A percentile compares a stretch with the other conserved stretches of the same genome.
Conservation (phyloP, 345 rosid species). For the Eucalyptus pauciflora region DNA sequence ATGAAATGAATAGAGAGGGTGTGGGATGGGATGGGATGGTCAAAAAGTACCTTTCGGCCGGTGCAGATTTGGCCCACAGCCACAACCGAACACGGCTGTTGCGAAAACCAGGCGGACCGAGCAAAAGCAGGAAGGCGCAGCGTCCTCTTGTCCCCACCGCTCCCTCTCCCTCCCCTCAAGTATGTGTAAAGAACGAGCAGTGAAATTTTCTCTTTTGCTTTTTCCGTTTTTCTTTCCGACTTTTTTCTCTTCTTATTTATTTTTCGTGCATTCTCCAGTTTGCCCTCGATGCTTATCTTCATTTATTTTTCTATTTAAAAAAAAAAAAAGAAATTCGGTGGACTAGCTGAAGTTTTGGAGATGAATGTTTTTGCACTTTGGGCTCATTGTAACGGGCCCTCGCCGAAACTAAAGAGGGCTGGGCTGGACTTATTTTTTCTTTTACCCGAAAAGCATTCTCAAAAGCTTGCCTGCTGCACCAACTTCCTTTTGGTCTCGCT, state of each 20-base stretch:
- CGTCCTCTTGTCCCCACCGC: not conserved
- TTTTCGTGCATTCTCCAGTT: not conserved
- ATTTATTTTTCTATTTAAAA: not conserved
- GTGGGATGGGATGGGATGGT: not conserved
- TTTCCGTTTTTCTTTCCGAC: too few relatives aligned
- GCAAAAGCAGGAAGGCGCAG: not conserved
- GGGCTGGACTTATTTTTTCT: not conserved
- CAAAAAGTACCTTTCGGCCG: not conserved
- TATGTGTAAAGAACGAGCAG: not conserved
- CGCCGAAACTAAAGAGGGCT: not conserved
- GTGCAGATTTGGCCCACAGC: not conserved
- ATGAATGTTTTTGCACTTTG: not conserved
- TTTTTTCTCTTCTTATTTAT: not conserved
- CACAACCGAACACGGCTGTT: not conserved
- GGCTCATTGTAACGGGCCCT: not conserved
- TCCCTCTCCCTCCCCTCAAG: not conserved
- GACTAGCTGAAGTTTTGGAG: not conserved
- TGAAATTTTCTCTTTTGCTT: not conserved
- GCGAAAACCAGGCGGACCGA: not conserved
- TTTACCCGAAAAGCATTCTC: not conserved
- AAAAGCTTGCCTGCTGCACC: not conserved
- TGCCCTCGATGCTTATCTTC: not conserved
- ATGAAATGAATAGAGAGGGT: not conserved
- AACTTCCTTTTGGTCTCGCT: not conserved
- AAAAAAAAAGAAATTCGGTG: not conserved